These are phyloP conservation scores for Andrographis paniculata DNA, from an alignment of 305 asterid genomes.

Conservation along the genomic window DNA sequence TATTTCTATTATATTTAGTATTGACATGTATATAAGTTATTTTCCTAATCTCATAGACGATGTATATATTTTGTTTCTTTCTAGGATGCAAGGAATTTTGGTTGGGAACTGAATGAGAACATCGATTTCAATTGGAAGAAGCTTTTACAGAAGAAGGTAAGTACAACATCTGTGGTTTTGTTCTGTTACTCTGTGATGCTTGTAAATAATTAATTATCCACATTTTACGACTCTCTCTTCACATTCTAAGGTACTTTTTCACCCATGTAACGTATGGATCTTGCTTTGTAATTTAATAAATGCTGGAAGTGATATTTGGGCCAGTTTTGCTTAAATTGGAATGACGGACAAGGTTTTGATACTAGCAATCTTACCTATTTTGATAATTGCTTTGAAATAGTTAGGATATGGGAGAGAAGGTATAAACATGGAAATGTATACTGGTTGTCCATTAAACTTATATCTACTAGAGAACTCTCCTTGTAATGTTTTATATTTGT, in stretches of 20 bases:
- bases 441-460: too few species aligned
- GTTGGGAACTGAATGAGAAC: constrained; percentile 88
- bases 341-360: not conserved
- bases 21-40: not conserved
- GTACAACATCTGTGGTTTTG: constrained; percentile 11
- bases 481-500: too few species aligned
- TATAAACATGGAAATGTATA: too few species aligned
- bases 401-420: too few species aligned
- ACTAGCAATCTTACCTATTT: not conserved
- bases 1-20: constrained; percentile 2
- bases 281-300: not conserved
- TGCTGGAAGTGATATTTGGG: too few species aligned
- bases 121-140: constrained; percentile 90
- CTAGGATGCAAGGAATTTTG: constrained; percentile 93
- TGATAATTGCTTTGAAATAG: too few species aligned
- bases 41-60: constrained; percentile 1
- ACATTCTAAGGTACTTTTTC: not conserved
- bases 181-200: not conserved
- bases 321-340: not conserved
- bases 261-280: not conserved
- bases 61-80: constrained; percentile 14
- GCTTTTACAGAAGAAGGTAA: constrained; percentile 91
- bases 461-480: too few species aligned
- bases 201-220: not conserved
- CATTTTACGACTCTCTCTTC: not conserved